Conservation (phyloP, 495 filamentous ascomycete species). For the Amorphotheca resinae region DNA sequence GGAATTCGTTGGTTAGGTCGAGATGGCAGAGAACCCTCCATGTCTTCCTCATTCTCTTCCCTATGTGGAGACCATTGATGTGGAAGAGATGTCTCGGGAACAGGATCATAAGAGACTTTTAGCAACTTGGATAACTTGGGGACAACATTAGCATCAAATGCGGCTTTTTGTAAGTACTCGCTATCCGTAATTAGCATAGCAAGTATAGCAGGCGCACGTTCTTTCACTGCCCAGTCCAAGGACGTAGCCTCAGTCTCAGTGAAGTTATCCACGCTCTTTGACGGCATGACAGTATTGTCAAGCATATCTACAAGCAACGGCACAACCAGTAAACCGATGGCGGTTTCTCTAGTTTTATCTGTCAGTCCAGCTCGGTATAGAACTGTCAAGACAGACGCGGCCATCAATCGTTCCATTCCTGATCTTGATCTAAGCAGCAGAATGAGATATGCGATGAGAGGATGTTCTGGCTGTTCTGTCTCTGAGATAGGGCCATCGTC, state of each 20-base stretch:
- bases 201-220: constrained; percentile 61
- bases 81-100: constrained; percentile 26
- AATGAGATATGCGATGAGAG: constrained; percentile 75
- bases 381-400: constrained; percentile 66
- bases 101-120: constrained; percentile 49
- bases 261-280: constrained; percentile 16
- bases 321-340: constrained; percentile 53
- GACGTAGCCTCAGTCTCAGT: constrained; percentile 25
- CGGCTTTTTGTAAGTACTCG: constrained; percentile 63
- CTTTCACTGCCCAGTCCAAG: constrained; percentile 40
- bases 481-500: constrained; percentile 14
- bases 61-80: constrained; percentile 30
- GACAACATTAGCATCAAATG: constrained; percentile 64
- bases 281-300: constrained; percentile 29
- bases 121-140: constrained; percentile 62
- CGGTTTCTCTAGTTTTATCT: constrained; percentile 46
- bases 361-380: constrained; percentile 58
- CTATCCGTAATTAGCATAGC: constrained; percentile 69
- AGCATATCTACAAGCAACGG: constrained; percentile 63
- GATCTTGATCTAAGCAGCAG: constrained; percentile 48
- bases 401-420: constrained; percentile 58
- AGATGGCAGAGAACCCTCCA: constrained; percentile 19
- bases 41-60: constrained; percentile 16
- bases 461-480: constrained; percentile 58
- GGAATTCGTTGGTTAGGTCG: constrained; percentile 47